Conservation (phyloP, 2,329 filamentous ascomycete genomes). For the Pseudogymnoascus sp. region DNA sequence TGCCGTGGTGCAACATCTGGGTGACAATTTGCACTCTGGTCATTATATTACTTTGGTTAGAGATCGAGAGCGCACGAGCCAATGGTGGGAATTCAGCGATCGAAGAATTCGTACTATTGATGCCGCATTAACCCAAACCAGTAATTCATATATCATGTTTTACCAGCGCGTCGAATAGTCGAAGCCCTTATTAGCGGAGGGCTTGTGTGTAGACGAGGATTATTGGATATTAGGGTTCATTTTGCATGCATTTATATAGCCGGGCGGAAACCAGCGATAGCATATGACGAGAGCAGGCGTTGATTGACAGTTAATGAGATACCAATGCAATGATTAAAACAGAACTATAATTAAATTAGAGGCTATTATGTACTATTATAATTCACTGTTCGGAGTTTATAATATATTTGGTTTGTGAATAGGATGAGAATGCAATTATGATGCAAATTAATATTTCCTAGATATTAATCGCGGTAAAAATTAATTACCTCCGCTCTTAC, state of each 20-base stretch:
- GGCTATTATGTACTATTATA: neutral
- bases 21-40: constrained; percentile 16
- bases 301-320: constrained; percentile 5
- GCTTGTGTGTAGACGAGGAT: neutral
- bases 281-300: constrained; percentile 1
- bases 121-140: constrained; percentile 9
- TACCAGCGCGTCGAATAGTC: constrained; percentile 10
- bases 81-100: constrained; percentile 10
- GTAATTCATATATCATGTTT: constrained; percentile 12
- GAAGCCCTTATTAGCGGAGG: neutral
- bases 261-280: neutral
- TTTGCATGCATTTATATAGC: neutral
- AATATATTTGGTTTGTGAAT: neutral
- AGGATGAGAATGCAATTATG: neutral
- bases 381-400: neutral
- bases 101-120: constrained; percentile 6
- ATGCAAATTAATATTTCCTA: neutral
- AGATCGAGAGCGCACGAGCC: constrained; percentile 17
- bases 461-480: neutral
- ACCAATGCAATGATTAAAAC: constrained; percentile 2
- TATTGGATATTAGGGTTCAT: constrained; percentile 3
- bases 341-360: neutral
- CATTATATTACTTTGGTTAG: constrained; percentile 22
- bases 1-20: constrained; percentile 53
- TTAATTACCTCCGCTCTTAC: neutral